Evolutionary conservation across 352 stramenopile genomes (phyloP).

Genomic region (Elongisporangium undulatum): DNA sequence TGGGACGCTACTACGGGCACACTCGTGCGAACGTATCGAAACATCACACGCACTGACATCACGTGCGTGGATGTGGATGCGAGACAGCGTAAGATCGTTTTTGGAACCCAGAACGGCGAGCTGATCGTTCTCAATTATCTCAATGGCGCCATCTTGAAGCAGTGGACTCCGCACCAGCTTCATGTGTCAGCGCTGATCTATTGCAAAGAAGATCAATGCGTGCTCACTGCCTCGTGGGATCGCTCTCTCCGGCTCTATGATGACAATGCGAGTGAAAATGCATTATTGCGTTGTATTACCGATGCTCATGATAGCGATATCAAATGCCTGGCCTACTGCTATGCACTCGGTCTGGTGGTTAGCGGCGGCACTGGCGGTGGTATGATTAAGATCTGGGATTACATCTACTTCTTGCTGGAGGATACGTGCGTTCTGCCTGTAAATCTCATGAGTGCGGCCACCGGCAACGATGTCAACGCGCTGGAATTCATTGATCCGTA

Average conservation of each 20-base stretch:
- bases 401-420: conserved; percentile 79
- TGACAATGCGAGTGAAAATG: conserved; percentile 49
- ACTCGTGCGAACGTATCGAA: conserved; percentile 57
- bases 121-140: conserved; percentile 71
- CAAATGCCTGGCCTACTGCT: conserved; percentile 74
- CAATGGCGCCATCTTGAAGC: conserved; percentile 62
- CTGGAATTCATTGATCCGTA: conserved; percentile 76
- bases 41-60: conserved; percentile 51
- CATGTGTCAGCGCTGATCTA: conserved; percentile 63
- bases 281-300: conserved; percentile 56
- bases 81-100: conserved; percentile 62
- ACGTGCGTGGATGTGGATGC: conserved; percentile 68
- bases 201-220: conserved; percentile 70
- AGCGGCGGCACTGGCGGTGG: conserved; percentile 52
- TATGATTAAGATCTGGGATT: conserved; percentile 82
- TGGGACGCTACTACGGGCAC: conserved; percentile 58
- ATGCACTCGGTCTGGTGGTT: conserved; percentile 56
- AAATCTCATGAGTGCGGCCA: neutral
- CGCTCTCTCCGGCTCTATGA: conserved; percentile 70
- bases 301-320: conserved; percentile 76
- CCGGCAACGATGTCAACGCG: conserved; percentile 45
- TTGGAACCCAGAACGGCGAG: conserved; percentile 63
- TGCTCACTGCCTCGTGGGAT: conserved; percentile 76
- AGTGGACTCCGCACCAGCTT: conserved; percentile 58
- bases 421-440: conserved; percentile 31